Percentiles rank a stretch among this genome's conserved stretches.
Evolutionary conservation across 140 eudicot species (phyloP).

Genomic region (Oenanthe javanica): DNA sequence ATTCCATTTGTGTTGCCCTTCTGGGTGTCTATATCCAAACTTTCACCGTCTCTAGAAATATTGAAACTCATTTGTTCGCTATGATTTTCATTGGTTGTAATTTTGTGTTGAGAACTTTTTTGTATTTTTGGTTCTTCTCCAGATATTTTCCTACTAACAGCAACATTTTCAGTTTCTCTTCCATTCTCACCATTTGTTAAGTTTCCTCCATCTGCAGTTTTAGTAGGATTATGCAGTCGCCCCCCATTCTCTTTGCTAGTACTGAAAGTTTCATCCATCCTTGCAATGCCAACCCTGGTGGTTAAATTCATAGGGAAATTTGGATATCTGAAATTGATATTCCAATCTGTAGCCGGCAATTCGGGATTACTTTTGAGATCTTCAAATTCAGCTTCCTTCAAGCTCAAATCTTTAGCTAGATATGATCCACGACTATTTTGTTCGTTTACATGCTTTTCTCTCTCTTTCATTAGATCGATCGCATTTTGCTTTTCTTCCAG

Average conservation of each 20-base stretch:
- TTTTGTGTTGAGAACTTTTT: conserved; percentile 4
- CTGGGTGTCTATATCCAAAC: conserved; percentile 4
- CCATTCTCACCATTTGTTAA: conserved; percentile 5
- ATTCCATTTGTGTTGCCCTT: background rate
- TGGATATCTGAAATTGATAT: conserved; percentile 34
- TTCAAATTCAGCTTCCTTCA: conserved; percentile 46
- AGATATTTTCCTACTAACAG: background rate
- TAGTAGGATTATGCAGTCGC: conserved; percentile 10
- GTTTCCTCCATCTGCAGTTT: conserved; percentile 4
- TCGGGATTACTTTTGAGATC: conserved; percentile 25
- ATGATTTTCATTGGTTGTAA: background rate
- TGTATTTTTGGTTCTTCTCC: background rate
- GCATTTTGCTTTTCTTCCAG: conserved; percentile 53
- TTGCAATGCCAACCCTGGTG: background rate
- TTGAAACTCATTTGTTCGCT: background rate
- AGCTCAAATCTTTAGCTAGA: conserved; percentile 14
- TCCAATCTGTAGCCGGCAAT: conserved; percentile 24
- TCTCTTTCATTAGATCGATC: conserved; percentile 30
- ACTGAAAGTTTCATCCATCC: background rate
- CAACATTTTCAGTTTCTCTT: conserved; percentile 5
- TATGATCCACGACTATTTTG: conserved; percentile 15
- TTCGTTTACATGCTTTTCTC: conserved; percentile 3
- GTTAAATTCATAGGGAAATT: conserved; percentile 16
- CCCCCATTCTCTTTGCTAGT: conserved; percentile 5
- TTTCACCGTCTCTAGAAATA: background rate